A percentile compares a stretch with the other conserved stretches of the same genome.
Conservation (phyloP, 345 rosid species). For the Garcia nutans region DNA sequence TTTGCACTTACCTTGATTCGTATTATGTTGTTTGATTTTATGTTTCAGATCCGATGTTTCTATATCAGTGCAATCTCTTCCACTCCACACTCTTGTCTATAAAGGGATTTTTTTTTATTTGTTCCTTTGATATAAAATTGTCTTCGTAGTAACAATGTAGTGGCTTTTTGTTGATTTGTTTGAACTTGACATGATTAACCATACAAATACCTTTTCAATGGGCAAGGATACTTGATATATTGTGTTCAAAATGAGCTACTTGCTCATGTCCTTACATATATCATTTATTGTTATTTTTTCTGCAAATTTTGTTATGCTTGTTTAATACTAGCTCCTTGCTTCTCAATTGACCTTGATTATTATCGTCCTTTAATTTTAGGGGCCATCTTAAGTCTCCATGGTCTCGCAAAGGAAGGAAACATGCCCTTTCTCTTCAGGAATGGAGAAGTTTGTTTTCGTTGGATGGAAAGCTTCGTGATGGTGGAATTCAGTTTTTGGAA, state of each 20-base stretch:
- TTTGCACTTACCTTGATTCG: background rate
- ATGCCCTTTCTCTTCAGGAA: constrained; percentile 62
- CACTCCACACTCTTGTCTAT: too few species aligned
- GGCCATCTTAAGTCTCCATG: constrained; percentile 78
- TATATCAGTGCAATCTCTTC: background rate
- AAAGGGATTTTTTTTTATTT: background rate
- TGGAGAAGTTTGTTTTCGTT: constrained; percentile 72
- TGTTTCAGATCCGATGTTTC: constrained; percentile 24
- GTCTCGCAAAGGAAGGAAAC: constrained; percentile 77
- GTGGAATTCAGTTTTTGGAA: constrained; percentile 76
- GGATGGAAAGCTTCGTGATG: constrained; percentile 73
- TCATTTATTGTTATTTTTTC: background rate
- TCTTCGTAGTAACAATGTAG: background rate
- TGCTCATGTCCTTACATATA: background rate
- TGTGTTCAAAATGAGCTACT: background rate
- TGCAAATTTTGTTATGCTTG: constrained; percentile 9
- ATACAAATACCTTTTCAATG: background rate
- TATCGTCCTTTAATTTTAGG: constrained; percentile 36
- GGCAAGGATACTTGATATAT: too few species aligned
- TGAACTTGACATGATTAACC: background rate
- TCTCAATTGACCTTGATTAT: background rate
- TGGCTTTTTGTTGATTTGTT: background rate
- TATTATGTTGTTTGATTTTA: background rate
- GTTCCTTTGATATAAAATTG: background rate
- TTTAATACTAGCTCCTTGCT: background rate